Evolutionary conservation across 306 rosid species (phyloP), one percentile per base, ranked within the genome.

Genomic region (Neltuma alba): DNA sequence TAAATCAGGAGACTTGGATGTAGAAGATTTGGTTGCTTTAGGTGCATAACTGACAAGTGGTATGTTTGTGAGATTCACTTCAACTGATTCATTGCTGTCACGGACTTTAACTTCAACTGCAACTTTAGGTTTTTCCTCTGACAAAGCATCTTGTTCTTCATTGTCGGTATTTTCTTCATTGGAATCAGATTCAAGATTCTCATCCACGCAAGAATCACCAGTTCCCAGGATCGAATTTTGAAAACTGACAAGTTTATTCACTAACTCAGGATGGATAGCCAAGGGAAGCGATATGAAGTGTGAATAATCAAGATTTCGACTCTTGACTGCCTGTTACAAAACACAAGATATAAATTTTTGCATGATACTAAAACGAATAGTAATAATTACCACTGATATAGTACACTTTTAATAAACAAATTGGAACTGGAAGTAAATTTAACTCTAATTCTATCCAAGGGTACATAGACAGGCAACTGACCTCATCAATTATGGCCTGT

Each of bases 231-330:
- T 87, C 47, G 90, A 84, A 58, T 84, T 86, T 80, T 92, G 98
- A 80, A 95, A 94, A 83, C 76, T 79, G 72, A 83, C 57, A 44
- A 95, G 98, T 91, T 91, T 92, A 72, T 89, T 74, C 80, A 92
- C 91, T 78, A 95, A 83, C 76, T 95, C 96, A 41, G 98, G 94
- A 89, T 92, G 92, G 63, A 90, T 83, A 73, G 99, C 99, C 88
- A 92, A 76, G n/a, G 98, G 97, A 82, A 95, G 96, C 58, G 99
- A 95, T 86, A 95, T 85, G 82, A 95, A 92, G 86, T 95, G 98
- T 28, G 97, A 91, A 80, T 92, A 95, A 83, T 91, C 95, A 62
- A 95, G 92, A 87, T 45, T 90, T 37, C 89, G 89, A 85, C 99
- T 90, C 18, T 79, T 90, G 44, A 91, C 93, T 15, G 80, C 81